These are phyloP conservation scores for Arachnopeziza araneosa DNA, from an alignment of 2,329 filamentous ascomycete genomes.

Conservation along the genomic window DNA sequence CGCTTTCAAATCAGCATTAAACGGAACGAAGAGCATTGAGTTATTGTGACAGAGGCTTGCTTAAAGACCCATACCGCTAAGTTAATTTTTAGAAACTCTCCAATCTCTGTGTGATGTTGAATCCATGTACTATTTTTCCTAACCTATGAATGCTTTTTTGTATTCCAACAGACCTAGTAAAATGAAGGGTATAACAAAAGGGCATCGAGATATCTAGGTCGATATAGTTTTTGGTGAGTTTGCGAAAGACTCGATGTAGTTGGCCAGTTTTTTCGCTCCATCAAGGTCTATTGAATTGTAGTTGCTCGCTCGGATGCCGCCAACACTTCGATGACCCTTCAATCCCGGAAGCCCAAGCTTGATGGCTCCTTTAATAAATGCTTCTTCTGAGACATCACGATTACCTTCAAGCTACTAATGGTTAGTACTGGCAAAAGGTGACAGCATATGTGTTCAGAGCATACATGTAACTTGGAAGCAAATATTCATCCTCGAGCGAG, in stretches of 20 bases:
- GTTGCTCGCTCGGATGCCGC: conserved; percentile 80
- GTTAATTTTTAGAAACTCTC: neutral
- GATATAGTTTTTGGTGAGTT: neutral
- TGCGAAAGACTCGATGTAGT: conserved; percentile 54
- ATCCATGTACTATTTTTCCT: neutral
- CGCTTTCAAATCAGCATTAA: neutral
- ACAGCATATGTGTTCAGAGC: conserved; percentile 6
- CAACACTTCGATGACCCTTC: conserved; percentile 83
- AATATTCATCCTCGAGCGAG: conserved; percentile 88
- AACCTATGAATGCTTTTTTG: neutral
- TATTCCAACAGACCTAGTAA: neutral
- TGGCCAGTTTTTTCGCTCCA: conserved; percentile 61
- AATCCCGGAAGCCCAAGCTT: conserved; percentile 67
- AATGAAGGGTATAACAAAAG: neutral
- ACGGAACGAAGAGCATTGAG: neutral
- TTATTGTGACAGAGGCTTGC: neutral
- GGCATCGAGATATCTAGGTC: neutral
- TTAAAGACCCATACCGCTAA: neutral
- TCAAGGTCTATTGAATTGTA: conserved; percentile 78
- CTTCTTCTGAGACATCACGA: conserved; percentile 66
- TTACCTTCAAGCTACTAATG: conserved; percentile 37
- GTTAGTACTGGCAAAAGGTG: neutral
- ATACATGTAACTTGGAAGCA: conserved; percentile 70
- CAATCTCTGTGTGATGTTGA: neutral
- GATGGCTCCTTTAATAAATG: conserved; percentile 69